Conservation (phyloP, 345 rosid genomes). For the Citrus glauca region DNA sequence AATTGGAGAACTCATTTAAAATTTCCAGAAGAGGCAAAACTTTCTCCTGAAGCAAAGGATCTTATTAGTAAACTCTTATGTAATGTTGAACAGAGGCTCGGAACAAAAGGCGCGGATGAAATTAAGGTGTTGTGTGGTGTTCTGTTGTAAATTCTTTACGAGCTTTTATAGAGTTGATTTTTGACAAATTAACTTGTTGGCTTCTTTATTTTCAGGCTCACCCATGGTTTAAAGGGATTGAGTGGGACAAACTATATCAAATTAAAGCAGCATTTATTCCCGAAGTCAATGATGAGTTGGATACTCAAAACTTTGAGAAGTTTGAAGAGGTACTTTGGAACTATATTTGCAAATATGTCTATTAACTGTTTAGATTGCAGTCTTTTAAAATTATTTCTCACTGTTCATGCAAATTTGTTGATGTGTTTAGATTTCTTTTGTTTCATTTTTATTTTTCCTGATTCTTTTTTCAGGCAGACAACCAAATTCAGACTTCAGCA, state of each 20-base stretch:
- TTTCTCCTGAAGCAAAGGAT: conserved; percentile 88
- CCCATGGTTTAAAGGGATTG: conserved; percentile 79
- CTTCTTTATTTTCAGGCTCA: conserved; percentile 55
- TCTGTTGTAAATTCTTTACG: conserved; percentile 31
- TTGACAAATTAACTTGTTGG: conserved; percentile 15
- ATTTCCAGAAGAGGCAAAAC: conserved; percentile 94
- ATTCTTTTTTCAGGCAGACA: conserved; percentile 57
- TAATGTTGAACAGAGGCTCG: conserved; percentile 89
- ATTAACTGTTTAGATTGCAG: not conserved
- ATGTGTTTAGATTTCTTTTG: not conserved
- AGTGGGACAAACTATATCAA: conserved; percentile 85
- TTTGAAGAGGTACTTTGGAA: conserved; percentile 78
- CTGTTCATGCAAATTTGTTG: not conserved
- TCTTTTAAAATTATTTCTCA: conserved; percentile 14
- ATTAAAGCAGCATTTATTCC: conserved; percentile 96
- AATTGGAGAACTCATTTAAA: conserved; percentile 95
- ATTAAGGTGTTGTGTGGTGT: conserved; percentile 75
- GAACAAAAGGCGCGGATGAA: conserved; percentile 85
- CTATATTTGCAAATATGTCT: not conserved
- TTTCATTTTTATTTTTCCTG: conserved; percentile 15
- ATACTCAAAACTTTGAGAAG: conserved; percentile 95
- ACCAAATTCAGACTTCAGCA: conserved; percentile 43
- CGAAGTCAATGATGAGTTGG: conserved; percentile 93
- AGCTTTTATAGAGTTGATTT: conserved; percentile 9
- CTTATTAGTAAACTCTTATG: conserved; percentile 83